phyloP scores from a whole-genome alignment of 1,284 basidiomycete genomes.

The Tylopilus orsonianus region DNA sequence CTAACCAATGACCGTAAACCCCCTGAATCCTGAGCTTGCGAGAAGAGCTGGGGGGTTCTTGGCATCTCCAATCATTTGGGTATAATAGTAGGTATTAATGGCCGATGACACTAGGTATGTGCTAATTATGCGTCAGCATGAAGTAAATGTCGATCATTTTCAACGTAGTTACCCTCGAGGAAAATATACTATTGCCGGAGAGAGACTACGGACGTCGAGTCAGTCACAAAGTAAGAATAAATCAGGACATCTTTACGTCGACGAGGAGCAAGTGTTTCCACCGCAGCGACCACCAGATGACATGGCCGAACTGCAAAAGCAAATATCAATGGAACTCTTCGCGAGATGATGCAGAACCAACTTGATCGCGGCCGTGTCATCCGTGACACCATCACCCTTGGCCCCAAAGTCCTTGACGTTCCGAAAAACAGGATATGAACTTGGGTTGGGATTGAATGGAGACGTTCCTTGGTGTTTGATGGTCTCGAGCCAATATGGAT shows the following conservation, averaged over 20 bases:
- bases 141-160: neutral
- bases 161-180: slow-evolving; percentile 21
- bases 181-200: slow-evolving; percentile 33
- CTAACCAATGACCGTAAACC: slow-evolving; percentile 53
- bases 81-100: slow-evolving; percentile 52
- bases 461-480: slow-evolving; percentile 58
- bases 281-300: slow-evolving; percentile 27
- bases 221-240: neutral
- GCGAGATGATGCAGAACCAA: slow-evolving; percentile 1
- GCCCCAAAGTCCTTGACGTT: slow-evolving; percentile 35
- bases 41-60: slow-evolving; percentile 46
- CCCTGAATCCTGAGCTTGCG: slow-evolving; percentile 46
- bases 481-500: slow-evolving; percentile 61
- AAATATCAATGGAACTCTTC: slow-evolving; percentile 2
- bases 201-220: slow-evolving; percentile 18
- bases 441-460: slow-evolving; percentile 55
- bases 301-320: slow-evolving; percentile 25
- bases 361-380: slow-evolving; percentile 34
- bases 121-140: slow-evolving; percentile 16
- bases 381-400: slow-evolving; percentile 31
- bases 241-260: slow-evolving; percentile 21
- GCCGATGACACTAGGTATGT: slow-evolving; percentile 50
- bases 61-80: slow-evolving; percentile 50
- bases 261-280: slow-evolving; percentile 11
- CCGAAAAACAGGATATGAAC: slow-evolving; percentile 63